Evolutionary conservation across 345 rosid genomes (phyloP).

Genomic region (Eucalyptus brandiana): DNA sequence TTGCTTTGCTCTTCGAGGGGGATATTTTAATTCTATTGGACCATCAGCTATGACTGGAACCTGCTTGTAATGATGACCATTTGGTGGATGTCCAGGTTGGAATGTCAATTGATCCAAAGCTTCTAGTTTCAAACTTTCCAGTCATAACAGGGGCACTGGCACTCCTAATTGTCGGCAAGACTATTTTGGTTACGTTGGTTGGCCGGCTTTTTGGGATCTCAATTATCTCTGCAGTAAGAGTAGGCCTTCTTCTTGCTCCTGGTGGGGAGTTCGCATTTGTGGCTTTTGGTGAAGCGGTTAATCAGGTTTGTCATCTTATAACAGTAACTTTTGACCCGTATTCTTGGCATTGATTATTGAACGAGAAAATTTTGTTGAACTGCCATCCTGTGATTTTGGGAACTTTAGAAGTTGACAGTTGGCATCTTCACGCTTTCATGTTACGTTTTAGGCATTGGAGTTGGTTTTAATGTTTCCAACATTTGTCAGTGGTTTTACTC

Average conservation of each 20-base stretch:
- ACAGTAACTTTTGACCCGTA: not conserved
- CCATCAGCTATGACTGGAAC: not conserved
- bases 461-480: not conserved
- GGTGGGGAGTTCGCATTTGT: slow-evolving; percentile 99
- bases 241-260: slow-evolving; percentile 96
- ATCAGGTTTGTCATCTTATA: slow-evolving; percentile 47
- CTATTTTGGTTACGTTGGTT: slow-evolving; percentile 56
- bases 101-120: slow-evolving; percentile 98
- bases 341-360: not conserved
- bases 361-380: not conserved
- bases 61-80: not conserved
- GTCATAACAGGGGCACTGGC: slow-evolving; percentile 66
- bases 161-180: slow-evolving; percentile 83
- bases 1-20: not conserved
- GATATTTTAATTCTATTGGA: not conserved
- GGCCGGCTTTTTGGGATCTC: slow-evolving; percentile 88
- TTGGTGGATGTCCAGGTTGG: slow-evolving; percentile 73
- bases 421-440: not conserved
- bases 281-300: slow-evolving; percentile 98
- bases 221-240: slow-evolving; percentile 74
- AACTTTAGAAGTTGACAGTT: not conserved
- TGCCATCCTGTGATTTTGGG: not conserved
- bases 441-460: not conserved
- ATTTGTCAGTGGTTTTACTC: not conserved
- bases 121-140: slow-evolving; percentile 83